These are phyloP conservation scores for Amylocarpus encephaloides DNA, from an alignment of 2,329 filamentous ascomycete genomes.

Conservation along the genomic window DNA sequence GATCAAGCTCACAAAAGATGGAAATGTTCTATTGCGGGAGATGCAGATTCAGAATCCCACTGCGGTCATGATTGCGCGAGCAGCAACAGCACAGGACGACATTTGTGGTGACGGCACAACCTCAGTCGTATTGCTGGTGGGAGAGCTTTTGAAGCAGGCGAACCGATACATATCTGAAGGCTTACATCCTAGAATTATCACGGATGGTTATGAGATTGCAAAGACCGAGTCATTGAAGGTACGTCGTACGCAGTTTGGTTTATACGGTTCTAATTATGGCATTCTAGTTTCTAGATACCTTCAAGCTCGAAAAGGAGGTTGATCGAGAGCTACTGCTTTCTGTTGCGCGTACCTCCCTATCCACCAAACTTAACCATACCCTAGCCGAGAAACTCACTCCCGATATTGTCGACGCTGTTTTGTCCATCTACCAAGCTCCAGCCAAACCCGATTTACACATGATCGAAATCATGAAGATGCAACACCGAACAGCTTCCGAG, in stretches of 20 bases:
- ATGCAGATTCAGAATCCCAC: constrained; percentile 99
- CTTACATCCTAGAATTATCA: constrained; percentile 93
- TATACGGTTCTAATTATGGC: constrained; percentile 12
- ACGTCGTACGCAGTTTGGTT: neutral
- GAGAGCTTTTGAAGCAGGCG: constrained; percentile 95
- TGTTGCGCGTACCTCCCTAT: constrained; percentile 87
- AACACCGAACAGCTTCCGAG: constrained; percentile 92
- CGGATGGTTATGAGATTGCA: constrained; percentile 94
- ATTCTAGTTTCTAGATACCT: constrained; percentile 77
- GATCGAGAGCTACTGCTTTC: constrained; percentile 91
- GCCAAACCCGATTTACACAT: constrained; percentile 96
- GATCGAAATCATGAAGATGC: constrained; percentile 99
- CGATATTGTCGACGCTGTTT: constrained; percentile 91
- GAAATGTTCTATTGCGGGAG: constrained; percentile 73
- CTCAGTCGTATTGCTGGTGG: constrained; percentile 88
- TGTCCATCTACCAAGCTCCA: constrained; percentile 84
- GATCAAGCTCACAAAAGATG: constrained; percentile 99
- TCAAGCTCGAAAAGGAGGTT: constrained; percentile 83
- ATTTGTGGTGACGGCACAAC: constrained; percentile 98
- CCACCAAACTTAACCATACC: constrained; percentile 86
- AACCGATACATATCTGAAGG: constrained; percentile 94
- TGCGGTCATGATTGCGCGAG: constrained; percentile 74
- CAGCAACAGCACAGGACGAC: constrained; percentile 95
- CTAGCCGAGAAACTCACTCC: constrained; percentile 89
- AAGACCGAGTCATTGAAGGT: constrained; percentile 90